Base-by-base conservation (phyloP, 2,329 filamentous ascomycete species). In the Hymenoscyphus scutula region DNA sequence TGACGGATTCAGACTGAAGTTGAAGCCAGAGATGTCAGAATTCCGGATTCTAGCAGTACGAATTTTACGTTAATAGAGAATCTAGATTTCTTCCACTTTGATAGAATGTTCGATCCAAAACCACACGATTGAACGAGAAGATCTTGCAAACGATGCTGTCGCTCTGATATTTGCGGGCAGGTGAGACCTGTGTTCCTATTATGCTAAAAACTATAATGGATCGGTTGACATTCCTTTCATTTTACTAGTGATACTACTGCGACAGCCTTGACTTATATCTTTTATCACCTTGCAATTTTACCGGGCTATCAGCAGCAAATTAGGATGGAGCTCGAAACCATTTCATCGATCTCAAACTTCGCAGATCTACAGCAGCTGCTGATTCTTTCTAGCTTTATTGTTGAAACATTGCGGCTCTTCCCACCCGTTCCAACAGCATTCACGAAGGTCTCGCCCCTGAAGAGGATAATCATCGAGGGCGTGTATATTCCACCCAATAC, bases 331-430 rank as follows among this genome's bases (percentile, higher is more conserved):
- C 37, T 58, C 3, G 51, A 58, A 29, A 13, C 23, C 8, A 29
- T 58, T 17, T 34, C 23, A 27, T 11, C 17, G 17, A 32, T 51
- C 15, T 6, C 7, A n/a, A 48, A 48, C 15, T 5, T 57, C 7
- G 13, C 41, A 51, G 38, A 10, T 11, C 10, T 58, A 58, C 37
- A 51, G 25, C 25, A 29, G 4, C 23, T 58, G 27, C 75, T 71
- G 17, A 56, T 59, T 11, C 71, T 77, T 17, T 67, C 74, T 29
- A 76, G 73, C 6, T 68, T 70, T 56, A 74, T 79, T 55, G 70
- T 78, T 45, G 78, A 80, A 62, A 57, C 72, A 0, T 68, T 78
- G 34, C 72, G 77, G 1, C 68, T 78, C 5, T 67, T 73, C 25
- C 76, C 77, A 1, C 66, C 76, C 0, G 72, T 77, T 0, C 72